Base-by-base conservation (phyloP, 768 basidiomycete species). In the Boletus speciosus region DNA sequence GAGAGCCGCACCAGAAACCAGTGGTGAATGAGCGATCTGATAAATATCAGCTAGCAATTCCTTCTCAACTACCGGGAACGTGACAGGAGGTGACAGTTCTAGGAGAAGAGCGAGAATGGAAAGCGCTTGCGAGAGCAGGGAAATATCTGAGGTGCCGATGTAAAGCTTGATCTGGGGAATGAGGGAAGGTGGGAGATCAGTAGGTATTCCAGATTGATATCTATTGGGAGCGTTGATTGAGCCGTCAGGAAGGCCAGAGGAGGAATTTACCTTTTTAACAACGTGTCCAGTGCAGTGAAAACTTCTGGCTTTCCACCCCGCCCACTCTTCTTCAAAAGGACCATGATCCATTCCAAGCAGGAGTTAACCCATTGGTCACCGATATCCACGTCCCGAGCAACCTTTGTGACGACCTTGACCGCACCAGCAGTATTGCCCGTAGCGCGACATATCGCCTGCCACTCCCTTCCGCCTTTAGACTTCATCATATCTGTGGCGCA, bases 301-400 rank as follows among this genome's bases (percentile, higher is more conserved):
- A 92, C 79, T 49, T 93, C 90, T 12, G 77, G 78, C 69, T 92
- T 94, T 36, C 90, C 88, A 5, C 78, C 70, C 31, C 92, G 77
- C 44, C 90, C 89, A 57, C 86, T 90, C 73, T 86, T 91, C 71
- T 81, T 83, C 56, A 96, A 68, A 23, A 97, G 66, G 6, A 78
- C 77, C 66, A 90, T 79, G 19, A 88, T 74, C 83, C 90, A 93
- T 31, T 88, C 81, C 16, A 95, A 74, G 57, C 85, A 88, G 6
- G 83, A 83, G 51, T 87, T 84, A 12, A 93, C 83, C 94, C 95
- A 98, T 12, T 78, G 74, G 64, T 89, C 86, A 21, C 80, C 77
- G 44, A 90, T 76, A 19, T 80, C 76, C 35, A 88, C 88, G 52
- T 87, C 85, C 49, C 69, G 82, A 19, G 91, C 91, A n/a, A 96